phyloP scores from a whole-genome alignment of 768 basidiomycete species.

The Daedaleopsis nitida region DNA sequence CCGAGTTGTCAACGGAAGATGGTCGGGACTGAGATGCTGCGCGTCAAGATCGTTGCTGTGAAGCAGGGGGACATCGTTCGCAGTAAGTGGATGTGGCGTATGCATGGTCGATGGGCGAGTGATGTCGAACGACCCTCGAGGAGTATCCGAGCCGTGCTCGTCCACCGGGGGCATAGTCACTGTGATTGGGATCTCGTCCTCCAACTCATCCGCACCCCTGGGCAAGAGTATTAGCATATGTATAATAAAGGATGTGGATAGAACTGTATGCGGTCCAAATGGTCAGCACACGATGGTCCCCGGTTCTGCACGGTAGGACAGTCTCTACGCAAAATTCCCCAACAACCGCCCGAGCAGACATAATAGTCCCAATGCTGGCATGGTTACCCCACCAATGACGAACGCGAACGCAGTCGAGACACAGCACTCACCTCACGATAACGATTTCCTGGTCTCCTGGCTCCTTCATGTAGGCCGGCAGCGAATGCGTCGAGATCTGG shows the following conservation, averaged over 20 bases:
- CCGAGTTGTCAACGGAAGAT: slow-evolving; percentile 5
- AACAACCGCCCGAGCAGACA: not conserved
- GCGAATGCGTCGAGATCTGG: slow-evolving; percentile 75
- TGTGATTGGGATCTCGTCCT: slow-evolving; percentile 47
- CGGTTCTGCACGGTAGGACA: no score
- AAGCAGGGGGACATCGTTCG: slow-evolving; percentile 46
- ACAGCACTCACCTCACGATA: slow-evolving; percentile 47
- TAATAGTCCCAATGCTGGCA: not conserved
- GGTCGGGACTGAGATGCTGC: slow-evolving; percentile 3
- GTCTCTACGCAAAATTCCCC: no score
- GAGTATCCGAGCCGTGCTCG: slow-evolving; percentile 24
- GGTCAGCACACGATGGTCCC: no score
- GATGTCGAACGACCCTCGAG: slow-evolving; percentile 14
- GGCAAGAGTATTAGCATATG: not conserved
- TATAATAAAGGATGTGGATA: no score
- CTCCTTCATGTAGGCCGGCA: slow-evolving; percentile 83
- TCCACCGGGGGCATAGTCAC: slow-evolving; percentile 32
- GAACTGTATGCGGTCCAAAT: no score
- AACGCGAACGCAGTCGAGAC: not conserved
- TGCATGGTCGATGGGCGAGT: slow-evolving; percentile 27
- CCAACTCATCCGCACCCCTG: slow-evolving; percentile 57
- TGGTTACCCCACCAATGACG: not conserved
- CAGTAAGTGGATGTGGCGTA: slow-evolving; percentile 41
- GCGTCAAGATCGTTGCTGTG: slow-evolving; percentile 27
- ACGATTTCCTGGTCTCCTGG: slow-evolving; percentile 84